phyloP scores from a whole-genome alignment of 352 stramenopile genomes.

The Globisporangium paroecandrum region DNA sequence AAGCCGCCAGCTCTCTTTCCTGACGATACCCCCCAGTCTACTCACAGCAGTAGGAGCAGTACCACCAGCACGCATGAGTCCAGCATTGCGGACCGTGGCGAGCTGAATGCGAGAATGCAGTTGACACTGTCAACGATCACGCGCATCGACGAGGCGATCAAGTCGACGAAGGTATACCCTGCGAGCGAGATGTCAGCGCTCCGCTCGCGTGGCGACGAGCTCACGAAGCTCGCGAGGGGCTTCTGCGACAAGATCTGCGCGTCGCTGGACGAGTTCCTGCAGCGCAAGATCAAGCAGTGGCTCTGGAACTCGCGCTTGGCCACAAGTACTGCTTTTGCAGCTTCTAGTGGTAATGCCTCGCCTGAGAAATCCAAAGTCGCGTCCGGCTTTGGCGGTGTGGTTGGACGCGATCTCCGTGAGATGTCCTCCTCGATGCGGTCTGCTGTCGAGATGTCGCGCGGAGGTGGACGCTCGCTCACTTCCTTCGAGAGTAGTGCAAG shows the following conservation, averaged over 20 bases:
- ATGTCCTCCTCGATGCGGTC: slow-evolving; percentile 24
- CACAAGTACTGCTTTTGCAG: neutral
- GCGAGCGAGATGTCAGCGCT: slow-evolving; percentile 68
- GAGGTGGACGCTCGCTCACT: slow-evolving; percentile 30
- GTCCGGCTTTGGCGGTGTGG: neutral
- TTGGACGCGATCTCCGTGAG: slow-evolving; percentile 29
- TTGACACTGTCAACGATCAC: slow-evolving; percentile 39
- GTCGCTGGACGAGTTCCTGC: slow-evolving; percentile 55
- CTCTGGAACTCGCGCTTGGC: slow-evolving; percentile 19
- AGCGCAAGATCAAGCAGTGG: slow-evolving; percentile 45
- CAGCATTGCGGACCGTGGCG: slow-evolving; percentile 6
- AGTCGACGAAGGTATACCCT: slow-evolving; percentile 51
- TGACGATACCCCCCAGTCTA: slow-evolving; percentile 19
- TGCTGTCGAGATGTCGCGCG: slow-evolving; percentile 22
- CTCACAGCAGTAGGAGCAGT: slow-evolving; percentile 10
- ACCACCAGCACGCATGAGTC: slow-evolving; percentile 3
- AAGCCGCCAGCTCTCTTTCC: slow-evolving; percentile 52
- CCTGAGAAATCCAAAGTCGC: slow-evolving; percentile 10
- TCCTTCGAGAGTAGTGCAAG: slow-evolving; percentile 31
- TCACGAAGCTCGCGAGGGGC: slow-evolving; percentile 34
- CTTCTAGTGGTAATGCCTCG: slow-evolving; percentile 7
- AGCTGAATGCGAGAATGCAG: slow-evolving; percentile 31
- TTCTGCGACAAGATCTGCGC: slow-evolving; percentile 57
- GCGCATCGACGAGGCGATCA: slow-evolving; percentile 49
- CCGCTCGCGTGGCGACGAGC: slow-evolving; percentile 47